Conservation (phyloP, 2,329 filamentous ascomycete genomes). For the Capronia epimyces region DNA sequence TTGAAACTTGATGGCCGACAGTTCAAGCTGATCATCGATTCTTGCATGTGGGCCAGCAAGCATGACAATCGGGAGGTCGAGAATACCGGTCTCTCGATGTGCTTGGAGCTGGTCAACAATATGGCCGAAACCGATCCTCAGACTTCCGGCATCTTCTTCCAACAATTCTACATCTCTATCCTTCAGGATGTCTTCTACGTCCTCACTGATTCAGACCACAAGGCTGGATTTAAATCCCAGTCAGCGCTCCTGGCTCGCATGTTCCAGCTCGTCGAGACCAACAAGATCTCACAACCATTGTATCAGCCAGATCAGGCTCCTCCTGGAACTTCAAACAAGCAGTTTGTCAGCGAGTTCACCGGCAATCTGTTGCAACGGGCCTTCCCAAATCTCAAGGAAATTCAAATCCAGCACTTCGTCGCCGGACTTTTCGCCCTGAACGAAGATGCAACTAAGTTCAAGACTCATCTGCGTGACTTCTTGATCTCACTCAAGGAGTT, state of each 20-base stretch:
- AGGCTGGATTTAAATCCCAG: slow-evolving; percentile 98
- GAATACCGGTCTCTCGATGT: slow-evolving; percentile 95
- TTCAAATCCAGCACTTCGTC: slow-evolving; percentile 85
- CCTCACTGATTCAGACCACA: slow-evolving; percentile 94
- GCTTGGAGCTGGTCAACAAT: slow-evolving; percentile 92
- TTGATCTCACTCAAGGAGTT: slow-evolving; percentile 97
- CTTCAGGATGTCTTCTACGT: slow-evolving; percentile 98
- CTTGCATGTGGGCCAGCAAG: slow-evolving; percentile 99
- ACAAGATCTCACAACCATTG: slow-evolving; percentile 88
- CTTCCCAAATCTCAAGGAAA: slow-evolving; percentile 85
- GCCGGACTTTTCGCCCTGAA: slow-evolving; percentile 83
- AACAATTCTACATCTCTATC: slow-evolving; percentile 92
- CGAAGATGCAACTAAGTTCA: slow-evolving; percentile 87
- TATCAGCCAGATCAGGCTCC: slow-evolving; percentile 80
- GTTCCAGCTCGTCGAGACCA: slow-evolving; percentile 87
- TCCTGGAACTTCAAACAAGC: slow-evolving; percentile 76
- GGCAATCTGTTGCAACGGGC: slow-evolving; percentile 78
- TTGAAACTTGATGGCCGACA: slow-evolving; percentile 91
- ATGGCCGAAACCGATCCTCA: slow-evolving; percentile 84
- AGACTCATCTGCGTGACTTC: slow-evolving; percentile 92
- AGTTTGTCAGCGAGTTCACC: slow-evolving; percentile 86
- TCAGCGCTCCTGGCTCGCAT: slow-evolving; percentile 88
- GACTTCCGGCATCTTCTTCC: slow-evolving; percentile 93
- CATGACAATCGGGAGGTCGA: slow-evolving; percentile 98
- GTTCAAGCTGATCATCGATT: slow-evolving; percentile 99